phyloP scores from a whole-genome alignment of 108 stramenopile genomes.

The Licmophora abbreviata region DNA sequence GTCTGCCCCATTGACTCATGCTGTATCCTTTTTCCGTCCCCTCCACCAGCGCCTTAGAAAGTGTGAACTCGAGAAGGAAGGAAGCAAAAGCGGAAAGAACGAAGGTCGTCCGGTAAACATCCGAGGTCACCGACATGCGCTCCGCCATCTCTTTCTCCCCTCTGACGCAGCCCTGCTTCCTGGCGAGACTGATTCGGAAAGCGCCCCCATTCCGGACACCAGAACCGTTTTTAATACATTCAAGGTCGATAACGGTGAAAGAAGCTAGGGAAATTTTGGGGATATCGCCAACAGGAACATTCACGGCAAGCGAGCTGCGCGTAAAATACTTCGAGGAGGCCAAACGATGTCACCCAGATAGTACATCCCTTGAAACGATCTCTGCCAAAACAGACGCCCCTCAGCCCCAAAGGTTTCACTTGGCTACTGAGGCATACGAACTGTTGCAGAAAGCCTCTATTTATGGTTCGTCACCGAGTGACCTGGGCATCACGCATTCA shows the following conservation, averaged over 20 bases:
- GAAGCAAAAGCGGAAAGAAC: no score
- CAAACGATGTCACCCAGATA: conserved; percentile 67
- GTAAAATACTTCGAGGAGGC: conserved; percentile 66
- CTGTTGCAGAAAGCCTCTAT: conserved; percentile 22
- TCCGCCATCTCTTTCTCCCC: no score
- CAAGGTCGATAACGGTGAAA: neutral
- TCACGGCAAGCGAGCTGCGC: conserved; percentile 37
- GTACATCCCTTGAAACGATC: conserved; percentile 12
- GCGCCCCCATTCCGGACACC: no score
- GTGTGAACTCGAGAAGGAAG: no score
- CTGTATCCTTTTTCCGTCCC: no score
- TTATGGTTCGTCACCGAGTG: conserved; percentile 3
- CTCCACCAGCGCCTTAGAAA: no score
- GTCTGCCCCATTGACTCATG: no score
- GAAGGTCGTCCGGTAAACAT: no score
- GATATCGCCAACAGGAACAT: neutral
- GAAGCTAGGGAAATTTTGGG: neutral
- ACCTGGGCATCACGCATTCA: conserved; percentile 18
- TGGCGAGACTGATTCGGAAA: no score
- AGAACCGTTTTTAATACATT: no score
- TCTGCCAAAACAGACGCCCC: conserved; percentile 4
- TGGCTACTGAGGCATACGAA: conserved; percentile 65
- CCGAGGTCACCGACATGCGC: no score
- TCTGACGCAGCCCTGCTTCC: no score
- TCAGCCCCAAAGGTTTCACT: conserved; percentile 28